A percentile compares a stretch with the other conserved stretches of the same genome.
Evolutionary conservation across 2,329 filamentous ascomycete genomes (phyloP).

Genomic region (Xylaria sp.): DNA sequence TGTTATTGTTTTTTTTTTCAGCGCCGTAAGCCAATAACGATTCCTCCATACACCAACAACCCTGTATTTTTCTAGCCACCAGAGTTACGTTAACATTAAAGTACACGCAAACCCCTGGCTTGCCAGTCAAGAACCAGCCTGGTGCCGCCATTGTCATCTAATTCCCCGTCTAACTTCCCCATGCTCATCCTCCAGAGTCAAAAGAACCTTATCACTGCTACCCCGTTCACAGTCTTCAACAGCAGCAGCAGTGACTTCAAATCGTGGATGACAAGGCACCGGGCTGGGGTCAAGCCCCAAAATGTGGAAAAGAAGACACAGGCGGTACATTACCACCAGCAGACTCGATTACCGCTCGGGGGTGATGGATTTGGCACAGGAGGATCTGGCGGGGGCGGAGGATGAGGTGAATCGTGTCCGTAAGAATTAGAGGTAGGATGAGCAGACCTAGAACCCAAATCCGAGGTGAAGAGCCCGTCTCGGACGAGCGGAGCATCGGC

Average conservation of each 20-base stretch:
- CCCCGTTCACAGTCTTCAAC: neutral
- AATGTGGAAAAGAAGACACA: neutral
- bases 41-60: neutral
- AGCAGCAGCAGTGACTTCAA: neutral
- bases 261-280: neutral
- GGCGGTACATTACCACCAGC: neutral
- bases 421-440: conserved; percentile 34
- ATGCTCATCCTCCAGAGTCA: neutral
- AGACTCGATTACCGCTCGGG: conserved; percentile 10
- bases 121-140: neutral
- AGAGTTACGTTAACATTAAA: neutral
- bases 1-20: neutral
- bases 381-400: conserved; percentile 30
- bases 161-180: neutral
- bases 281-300: neutral
- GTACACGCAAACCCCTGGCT: neutral
- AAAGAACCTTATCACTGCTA: neutral
- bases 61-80: neutral
- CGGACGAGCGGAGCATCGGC: conserved; percentile 86
- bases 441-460: conserved; percentile 56
- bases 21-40: neutral
- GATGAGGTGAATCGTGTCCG: conserved; percentile 14
- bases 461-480: conserved; percentile 81
- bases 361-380: conserved; percentile 32
- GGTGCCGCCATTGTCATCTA: neutral